phyloP scores from a whole-genome alignment of 2,329 filamentous ascomycete species.

The Neobulgaria alba region DNA sequence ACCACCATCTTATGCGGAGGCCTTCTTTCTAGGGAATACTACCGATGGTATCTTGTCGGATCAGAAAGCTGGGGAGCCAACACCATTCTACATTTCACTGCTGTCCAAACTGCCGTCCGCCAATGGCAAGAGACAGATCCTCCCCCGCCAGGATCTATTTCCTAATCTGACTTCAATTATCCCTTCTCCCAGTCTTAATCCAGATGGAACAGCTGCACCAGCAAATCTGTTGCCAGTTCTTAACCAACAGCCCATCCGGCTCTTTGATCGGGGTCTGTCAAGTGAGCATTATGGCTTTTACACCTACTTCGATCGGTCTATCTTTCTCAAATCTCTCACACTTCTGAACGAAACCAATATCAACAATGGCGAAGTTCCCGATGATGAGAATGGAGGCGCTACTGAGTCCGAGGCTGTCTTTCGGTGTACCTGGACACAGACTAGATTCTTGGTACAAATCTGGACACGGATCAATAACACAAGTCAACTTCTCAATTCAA shows the following conservation, averaged over 20 bases:
- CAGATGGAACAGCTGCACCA: constrained; percentile 64
- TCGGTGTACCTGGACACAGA: constrained; percentile 50
- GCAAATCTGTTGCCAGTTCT: constrained; percentile 65
- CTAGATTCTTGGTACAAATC: constrained; percentile 55
- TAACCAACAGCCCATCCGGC: constrained; percentile 66
- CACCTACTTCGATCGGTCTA: constrained; percentile 79
- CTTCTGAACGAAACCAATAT: constrained; percentile 37
- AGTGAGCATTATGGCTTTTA: constrained; percentile 94
- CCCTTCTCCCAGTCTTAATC: constrained; percentile 51
- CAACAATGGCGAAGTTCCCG: constrained; percentile 33
- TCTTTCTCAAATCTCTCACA: constrained; percentile 62
- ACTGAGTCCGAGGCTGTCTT: constrained; percentile 43
- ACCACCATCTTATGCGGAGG: constrained; percentile 48
- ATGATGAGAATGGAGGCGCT: constrained; percentile 48
- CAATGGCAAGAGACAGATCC: constrained; percentile 18
- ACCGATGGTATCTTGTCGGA: constrained; percentile 62
- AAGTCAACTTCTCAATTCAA: constrained; percentile 33
- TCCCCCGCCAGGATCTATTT: constrained; percentile 17
- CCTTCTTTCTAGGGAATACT: constrained; percentile 75
- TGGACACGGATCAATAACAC: constrained; percentile 47
- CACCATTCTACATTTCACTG: constrained; percentile 81
- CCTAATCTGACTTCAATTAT: constrained; percentile 45
- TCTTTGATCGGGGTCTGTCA: constrained; percentile 73
- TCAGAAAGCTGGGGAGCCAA: constrained; percentile 73
- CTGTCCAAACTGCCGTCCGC: constrained; percentile 38